Evolutionary conservation across 2,329 filamentous ascomycete genomes (phyloP), one percentile per base, ranked within the genome.

Genomic region (Penicillium sp.): DNA sequence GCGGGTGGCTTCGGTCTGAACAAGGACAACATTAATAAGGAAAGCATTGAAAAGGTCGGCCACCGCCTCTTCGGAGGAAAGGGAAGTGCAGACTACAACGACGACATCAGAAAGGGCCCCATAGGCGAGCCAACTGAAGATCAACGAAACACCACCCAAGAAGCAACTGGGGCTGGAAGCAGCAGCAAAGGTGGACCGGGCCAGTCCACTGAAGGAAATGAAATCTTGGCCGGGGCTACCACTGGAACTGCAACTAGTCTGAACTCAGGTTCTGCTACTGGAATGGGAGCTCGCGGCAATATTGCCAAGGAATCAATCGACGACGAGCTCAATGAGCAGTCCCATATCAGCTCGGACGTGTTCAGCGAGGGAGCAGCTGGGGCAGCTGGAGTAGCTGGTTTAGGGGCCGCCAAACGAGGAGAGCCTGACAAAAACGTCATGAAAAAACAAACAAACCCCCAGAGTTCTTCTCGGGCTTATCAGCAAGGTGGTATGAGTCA

Each of bases 61-160:
- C 8, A 22, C 5, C 36, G 39, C 16, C 32, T 38, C 16, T 46
- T 40, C 25, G 39, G 39, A n/a, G 13, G 23, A 13, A 20, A 16
- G 22, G 33, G 41, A 30, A 25, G 23, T 0, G 35, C 35, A 11
- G 31, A 18, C 7, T 35, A 42, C 6, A 53, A 53, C 11, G 30
- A 44, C n/a, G 51, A 54, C 30, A 54, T 54, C 15, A 39, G 35
- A 22, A 52, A 36, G 13, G 51, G 51, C 3, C 51, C 50, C 10
- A 49, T 52, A 45, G 44, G 9, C 37, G 38, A 8, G 39, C 44
- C 5, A 35, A 23, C 13, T 8, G 17, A 18, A 17, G 35, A 35
- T 9, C 47, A 42, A 23, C 35, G 44, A 34, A 29, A 44, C 23
- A 36, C 29, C 4, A 41, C 37, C 9, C 34, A 22, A 13, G 15